Conservation (phyloP, 129 eudicot genomes). For the Pseudognaphalium luteoalbum region DNA sequence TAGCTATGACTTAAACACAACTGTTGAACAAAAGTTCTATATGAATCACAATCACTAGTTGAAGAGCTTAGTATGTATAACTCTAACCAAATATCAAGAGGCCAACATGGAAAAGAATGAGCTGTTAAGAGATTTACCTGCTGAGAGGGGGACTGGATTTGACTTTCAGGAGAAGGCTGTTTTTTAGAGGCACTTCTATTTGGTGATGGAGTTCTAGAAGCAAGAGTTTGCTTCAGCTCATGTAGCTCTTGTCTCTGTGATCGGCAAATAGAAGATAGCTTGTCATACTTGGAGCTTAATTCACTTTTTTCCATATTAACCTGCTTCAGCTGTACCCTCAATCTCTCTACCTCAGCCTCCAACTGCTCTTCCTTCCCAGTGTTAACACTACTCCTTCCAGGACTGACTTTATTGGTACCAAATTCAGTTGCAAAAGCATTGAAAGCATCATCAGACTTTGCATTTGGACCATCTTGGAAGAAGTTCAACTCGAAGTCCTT, state of each 20-base stretch:
- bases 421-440: conserved; percentile 85
- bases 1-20: too few species aligned
- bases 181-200: conserved; percentile 41
- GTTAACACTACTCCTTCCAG: conserved; percentile 36
- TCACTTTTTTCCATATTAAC: conserved; percentile 74
- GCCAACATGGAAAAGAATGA: conserved; percentile 17
- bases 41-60: neutral
- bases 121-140: conserved; percentile 42
- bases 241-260: conserved; percentile 96
- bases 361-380: conserved; percentile 52
- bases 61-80: neutral
- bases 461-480: conserved; percentile 48
- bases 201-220: conserved; percentile 74
- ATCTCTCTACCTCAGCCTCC: conserved; percentile 72
- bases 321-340: conserved; percentile 73
- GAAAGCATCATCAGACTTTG: conserved; percentile 46
- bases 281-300: conserved; percentile 79
- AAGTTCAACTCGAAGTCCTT: conserved; percentile 61
- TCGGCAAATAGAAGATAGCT: conserved; percentile 80
- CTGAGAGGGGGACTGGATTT: conserved; percentile 35
- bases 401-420: conserved; percentile 49
- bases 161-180: conserved; percentile 45
- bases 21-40: neutral
- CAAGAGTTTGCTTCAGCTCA: conserved; percentile 85
- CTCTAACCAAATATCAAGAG: neutral